phyloP scores from a whole-genome alignment of 2,329 filamentous ascomycete species.

The Penicillium sp. region DNA sequence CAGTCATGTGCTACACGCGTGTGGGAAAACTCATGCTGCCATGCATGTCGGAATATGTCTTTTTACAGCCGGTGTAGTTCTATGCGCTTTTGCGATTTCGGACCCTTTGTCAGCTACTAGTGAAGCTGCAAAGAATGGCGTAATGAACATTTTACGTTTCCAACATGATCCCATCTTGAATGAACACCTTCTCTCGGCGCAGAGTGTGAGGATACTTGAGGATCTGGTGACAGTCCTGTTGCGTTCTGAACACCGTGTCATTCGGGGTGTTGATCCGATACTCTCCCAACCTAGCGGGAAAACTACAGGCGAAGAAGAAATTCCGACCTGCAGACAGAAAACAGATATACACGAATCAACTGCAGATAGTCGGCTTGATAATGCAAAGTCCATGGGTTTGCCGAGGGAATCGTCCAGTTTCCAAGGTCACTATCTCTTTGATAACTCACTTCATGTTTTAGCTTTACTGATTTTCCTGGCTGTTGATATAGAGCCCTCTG shows the following conservation, averaged over 20 bases:
- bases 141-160: conserved; percentile 16
- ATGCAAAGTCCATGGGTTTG: not conserved
- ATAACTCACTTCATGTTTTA: not conserved
- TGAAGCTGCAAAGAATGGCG: conserved; percentile 18
- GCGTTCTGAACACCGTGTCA: not conserved
- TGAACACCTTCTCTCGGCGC: conserved; percentile 15
- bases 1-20: conserved; percentile 15
- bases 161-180: conserved; percentile 11
- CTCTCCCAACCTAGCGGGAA: not conserved
- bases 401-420: not conserved
- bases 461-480: not conserved
- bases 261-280: not conserved
- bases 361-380: not conserved
- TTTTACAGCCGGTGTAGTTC: conserved; percentile 23
- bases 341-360: not conserved
- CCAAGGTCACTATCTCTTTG: not conserved
- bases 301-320: not conserved
- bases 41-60: conserved; percentile 24
- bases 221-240: conserved; percentile 10
- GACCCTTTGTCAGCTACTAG: conserved; percentile 14
- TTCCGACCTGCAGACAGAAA: not conserved
- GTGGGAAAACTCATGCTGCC: conserved; percentile 20
- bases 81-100: conserved; percentile 17
- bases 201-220: conserved; percentile 15
- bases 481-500: not conserved